phyloP scores from a whole-genome alignment of 495 filamentous ascomycete species.

The Tuber melanosporum region DNA sequence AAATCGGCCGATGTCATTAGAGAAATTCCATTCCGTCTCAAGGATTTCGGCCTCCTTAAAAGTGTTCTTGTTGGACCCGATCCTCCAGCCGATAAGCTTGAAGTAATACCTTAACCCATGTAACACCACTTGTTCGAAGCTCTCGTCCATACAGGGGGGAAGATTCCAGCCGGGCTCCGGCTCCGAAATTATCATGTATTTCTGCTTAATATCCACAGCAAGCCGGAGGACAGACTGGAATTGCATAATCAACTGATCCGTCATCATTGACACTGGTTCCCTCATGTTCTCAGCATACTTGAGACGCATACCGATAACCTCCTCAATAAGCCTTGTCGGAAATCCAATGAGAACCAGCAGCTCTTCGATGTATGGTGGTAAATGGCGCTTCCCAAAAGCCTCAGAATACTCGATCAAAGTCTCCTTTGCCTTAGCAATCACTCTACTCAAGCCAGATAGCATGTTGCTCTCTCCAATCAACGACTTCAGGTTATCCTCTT shows the following conservation, averaged over 20 bases:
- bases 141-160: slow-evolving; percentile 92
- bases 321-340: slow-evolving; percentile 88
- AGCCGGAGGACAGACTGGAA: slow-evolving; percentile 89
- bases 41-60: slow-evolving; percentile 98
- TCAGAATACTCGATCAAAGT: slow-evolving; percentile 83
- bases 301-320: slow-evolving; percentile 90
- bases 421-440: slow-evolving; percentile 87
- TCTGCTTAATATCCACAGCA: slow-evolving; percentile 84
- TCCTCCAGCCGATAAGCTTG: slow-evolving; percentile 91
- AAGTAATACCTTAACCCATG: slow-evolving; percentile 97
- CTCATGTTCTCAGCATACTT: slow-evolving; percentile 90
- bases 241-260: slow-evolving; percentile 93
- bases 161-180: slow-evolving; percentile 91
- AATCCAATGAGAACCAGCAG: slow-evolving; percentile 93
- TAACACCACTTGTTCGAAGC: slow-evolving; percentile 89
- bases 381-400: slow-evolving; percentile 78
- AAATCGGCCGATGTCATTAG: slow-evolving; percentile 80
- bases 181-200: slow-evolving; percentile 73
- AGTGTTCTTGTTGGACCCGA: slow-evolving; percentile 95
- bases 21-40: slow-evolving; percentile 95
- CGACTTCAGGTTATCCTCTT: slow-evolving; percentile 89
- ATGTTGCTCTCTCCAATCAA: slow-evolving; percentile 81
- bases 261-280: slow-evolving; percentile 71
- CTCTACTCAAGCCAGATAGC: slow-evolving; percentile 69
- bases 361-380: slow-evolving; percentile 96